A percentile compares a stretch with the other conserved stretches of the same genome.
Conservation (phyloP, 495 filamentous ascomycete genomes). For the Stereocaulon alpinum region DNA sequence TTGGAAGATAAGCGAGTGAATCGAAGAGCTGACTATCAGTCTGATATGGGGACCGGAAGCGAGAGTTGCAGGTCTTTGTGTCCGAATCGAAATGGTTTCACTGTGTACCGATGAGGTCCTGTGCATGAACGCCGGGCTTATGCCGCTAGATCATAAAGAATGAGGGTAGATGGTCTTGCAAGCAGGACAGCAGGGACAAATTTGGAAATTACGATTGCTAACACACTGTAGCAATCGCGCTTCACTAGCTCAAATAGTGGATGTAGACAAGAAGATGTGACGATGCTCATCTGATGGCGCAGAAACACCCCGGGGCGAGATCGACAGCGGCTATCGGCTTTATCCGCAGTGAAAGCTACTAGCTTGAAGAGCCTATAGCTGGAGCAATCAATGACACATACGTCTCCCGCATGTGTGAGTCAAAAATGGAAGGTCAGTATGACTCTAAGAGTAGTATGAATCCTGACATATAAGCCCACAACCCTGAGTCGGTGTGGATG, state of each 20-base stretch:
- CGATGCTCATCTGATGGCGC: conserved; percentile 6
- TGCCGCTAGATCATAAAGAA: neutral
- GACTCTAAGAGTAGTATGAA: too few relatives aligned
- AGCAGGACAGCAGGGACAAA: neutral
- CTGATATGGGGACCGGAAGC: neutral
- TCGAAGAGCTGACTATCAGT: neutral
- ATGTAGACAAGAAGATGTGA: neutral
- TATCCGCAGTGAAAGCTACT: neutral
- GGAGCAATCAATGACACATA: neutral
- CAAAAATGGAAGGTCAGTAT: too few relatives aligned
- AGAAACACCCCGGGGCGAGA: conserved; percentile 1
- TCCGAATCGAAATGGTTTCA: neutral
- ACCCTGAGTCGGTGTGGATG: too few relatives aligned
- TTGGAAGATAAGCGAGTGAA: neutral
- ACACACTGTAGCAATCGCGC: neutral
- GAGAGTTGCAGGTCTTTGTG: neutral
- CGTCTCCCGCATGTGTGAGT: too few relatives aligned
- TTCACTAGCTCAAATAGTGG: neutral
- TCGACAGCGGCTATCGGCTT: conserved; percentile 5
- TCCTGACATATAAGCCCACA: too few relatives aligned
- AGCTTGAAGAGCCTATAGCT: neutral
- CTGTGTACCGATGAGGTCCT: neutral
- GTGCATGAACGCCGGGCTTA: neutral
- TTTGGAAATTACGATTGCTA: neutral
- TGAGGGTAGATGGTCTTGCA: neutral